These are phyloP conservation scores for Trichoderma sp. DNA, from an alignment of 2,329 filamentous ascomycete species.

Conservation along the genomic window DNA sequence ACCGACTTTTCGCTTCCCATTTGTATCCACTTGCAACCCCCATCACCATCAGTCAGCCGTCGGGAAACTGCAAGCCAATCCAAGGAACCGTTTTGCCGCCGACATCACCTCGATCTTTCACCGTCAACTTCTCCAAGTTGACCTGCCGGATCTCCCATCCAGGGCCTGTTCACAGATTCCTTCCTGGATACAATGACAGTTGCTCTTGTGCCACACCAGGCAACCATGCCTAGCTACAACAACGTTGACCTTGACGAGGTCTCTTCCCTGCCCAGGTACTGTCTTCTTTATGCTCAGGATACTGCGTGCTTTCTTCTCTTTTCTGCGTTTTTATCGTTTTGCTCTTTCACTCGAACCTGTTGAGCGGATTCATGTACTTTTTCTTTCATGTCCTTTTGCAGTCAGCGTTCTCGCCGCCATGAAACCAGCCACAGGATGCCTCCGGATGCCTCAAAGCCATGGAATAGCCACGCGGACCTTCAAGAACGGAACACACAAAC, in stretches of 20 bases:
- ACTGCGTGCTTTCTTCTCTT: constrained; percentile 35
- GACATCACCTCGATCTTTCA: constrained; percentile 29
- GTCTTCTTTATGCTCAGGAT: constrained; percentile 47
- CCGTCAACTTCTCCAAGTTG: constrained; percentile 34
- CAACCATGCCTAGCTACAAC: constrained; percentile 57
- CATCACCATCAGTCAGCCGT: constrained; percentile 26
- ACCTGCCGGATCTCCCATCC: constrained; percentile 34
- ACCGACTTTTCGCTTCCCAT: constrained; percentile 33
- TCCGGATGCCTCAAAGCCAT: constrained; percentile 30
- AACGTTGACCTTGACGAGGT: constrained; percentile 59
- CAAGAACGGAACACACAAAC: constrained; percentile 9
- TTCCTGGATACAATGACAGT: constrained; percentile 52
- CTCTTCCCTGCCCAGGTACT: constrained; percentile 64
- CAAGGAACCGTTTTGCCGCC: constrained; percentile 33
- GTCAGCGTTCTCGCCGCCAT: constrained; percentile 32
- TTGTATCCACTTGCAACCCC: constrained; percentile 32
- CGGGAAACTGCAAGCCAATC: constrained; percentile 29
- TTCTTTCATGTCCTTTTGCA: constrained; percentile 28
- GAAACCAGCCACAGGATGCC: constrained; percentile 31
- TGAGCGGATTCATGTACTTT: constrained; percentile 39
- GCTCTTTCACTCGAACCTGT: constrained; percentile 36
- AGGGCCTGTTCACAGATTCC: constrained; percentile 36
- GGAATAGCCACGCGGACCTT: constrained; percentile 26
- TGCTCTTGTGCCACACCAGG: constrained; percentile 52
- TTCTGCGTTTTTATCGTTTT: constrained; percentile 31